Percentiles rank a stretch among this genome's conserved stretches.
Evolutionary conservation across 306 rosid species (phyloP).

Genomic region (Dryas drummondii): DNA sequence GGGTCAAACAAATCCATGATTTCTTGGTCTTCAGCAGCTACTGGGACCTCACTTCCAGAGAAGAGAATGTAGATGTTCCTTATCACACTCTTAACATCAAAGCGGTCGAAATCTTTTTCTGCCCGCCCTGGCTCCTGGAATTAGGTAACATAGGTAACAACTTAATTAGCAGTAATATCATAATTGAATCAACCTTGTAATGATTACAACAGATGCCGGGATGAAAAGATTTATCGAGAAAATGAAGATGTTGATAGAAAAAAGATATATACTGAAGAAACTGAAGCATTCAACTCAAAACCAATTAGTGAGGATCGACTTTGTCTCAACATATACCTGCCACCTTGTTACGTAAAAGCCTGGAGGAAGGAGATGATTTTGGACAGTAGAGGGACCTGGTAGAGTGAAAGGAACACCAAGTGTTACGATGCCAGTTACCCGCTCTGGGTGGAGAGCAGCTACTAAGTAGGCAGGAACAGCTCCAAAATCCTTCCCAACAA

Average conservation of each 20-base stretch:
- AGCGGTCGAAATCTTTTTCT: conserved; percentile 55
- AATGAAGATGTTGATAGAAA: neutral
- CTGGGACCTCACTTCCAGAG: conserved; percentile 56
- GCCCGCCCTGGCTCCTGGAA: conserved; percentile 60
- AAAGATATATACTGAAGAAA: neutral
- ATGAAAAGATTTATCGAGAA: too few relatives aligned
- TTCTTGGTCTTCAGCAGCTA: conserved; percentile 50
- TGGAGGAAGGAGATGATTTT: conserved; percentile 40
- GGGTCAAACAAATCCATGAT: conserved; percentile 61
- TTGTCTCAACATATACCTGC: conserved; percentile 29
- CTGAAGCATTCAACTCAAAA: too few relatives aligned
- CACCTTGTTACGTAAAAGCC: conserved; percentile 54
- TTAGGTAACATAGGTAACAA: neutral
- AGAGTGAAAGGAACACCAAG: conserved; percentile 49
- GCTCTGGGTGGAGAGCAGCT: conserved; percentile 41
- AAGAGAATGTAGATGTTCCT: conserved; percentile 58
- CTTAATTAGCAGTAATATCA: neutral
- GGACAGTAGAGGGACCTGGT: conserved; percentile 30
- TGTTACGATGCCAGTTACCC: conserved; percentile 46
- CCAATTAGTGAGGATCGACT: too few relatives aligned
- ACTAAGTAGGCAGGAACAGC: conserved; percentile 45
- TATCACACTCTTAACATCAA: conserved; percentile 47
- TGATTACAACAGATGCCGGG: too few relatives aligned
- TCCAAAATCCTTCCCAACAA: conserved; percentile 60
- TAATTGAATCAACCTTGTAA: too few relatives aligned